A percentile compares a stretch with the other conserved stretches of the same genome.
Evolutionary conservation across 2,329 filamentous ascomycete species (phyloP).

Genomic region (Exophiala calicioides): DNA sequence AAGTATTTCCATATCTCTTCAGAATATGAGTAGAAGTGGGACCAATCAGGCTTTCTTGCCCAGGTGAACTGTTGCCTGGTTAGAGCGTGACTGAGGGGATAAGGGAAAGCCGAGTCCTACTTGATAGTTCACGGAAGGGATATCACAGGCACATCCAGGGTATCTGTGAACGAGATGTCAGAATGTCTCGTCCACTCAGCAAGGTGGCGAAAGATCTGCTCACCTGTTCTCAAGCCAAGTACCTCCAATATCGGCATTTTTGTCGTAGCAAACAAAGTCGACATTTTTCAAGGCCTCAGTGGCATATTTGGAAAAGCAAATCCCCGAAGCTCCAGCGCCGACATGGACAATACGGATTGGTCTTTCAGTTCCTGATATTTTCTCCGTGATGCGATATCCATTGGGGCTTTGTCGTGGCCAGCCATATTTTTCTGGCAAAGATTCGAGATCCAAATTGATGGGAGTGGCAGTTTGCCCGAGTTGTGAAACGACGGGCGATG

Average conservation of each 20-base stretch:
- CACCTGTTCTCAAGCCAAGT: constrained; percentile 37
- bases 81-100: too few species aligned
- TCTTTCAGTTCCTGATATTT: constrained; percentile 15
- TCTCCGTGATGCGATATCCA: constrained; percentile 19
- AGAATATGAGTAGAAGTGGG: constrained; percentile 27
- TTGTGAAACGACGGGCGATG: not conserved
- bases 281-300: constrained; percentile 21
- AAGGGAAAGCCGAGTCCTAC: too few species aligned
- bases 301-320: constrained; percentile 40
- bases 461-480: not conserved
- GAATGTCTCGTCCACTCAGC: too few species aligned
- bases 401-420: constrained; percentile 14
- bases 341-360: constrained; percentile 40
- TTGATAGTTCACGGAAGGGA: constrained; percentile 36
- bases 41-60: constrained; percentile 26
- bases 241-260: constrained; percentile 35
- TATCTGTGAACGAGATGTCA: too few species aligned
- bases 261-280: constrained; percentile 32
- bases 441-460: constrained; percentile 5
- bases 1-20: constrained; percentile 37
- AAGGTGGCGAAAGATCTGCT: too few species aligned
- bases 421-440: constrained; percentile 11
- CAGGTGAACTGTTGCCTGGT: too few species aligned
- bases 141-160: constrained; percentile 49
- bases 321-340: constrained; percentile 44